Evolutionary conservation across 257 asterid genomes (phyloP).

Genomic region (Plectranthus barbatus): DNA sequence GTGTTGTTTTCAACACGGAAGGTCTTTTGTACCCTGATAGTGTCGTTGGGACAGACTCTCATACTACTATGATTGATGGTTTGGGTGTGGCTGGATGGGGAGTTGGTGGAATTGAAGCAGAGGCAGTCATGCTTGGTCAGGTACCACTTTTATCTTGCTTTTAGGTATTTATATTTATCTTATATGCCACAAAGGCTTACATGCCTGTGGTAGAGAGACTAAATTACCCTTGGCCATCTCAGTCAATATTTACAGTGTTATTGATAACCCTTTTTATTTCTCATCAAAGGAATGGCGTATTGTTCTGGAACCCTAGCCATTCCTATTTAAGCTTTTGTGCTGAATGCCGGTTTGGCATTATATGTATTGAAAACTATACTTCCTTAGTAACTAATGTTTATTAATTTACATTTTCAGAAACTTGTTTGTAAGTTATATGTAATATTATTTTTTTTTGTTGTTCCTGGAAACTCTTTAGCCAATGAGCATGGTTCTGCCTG

Average conservation of each 20-base stretch:
- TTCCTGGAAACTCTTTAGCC: constrained; percentile 37
- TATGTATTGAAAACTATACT: neutral
- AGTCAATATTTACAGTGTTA: neutral
- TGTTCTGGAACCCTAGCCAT: neutral
- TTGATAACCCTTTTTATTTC: neutral
- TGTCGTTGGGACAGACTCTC: constrained; percentile 88
- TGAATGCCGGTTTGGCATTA: neutral
- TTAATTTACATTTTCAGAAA: neutral
- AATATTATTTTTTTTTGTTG: neutral
- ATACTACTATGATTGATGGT: constrained; percentile 85
- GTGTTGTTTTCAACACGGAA: constrained; percentile 58
- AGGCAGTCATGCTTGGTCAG: constrained; percentile 94
- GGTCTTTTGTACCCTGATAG: constrained; percentile 82
- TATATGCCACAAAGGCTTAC: neutral
- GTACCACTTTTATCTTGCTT: constrained; percentile 20
- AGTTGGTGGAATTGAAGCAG: constrained; percentile 92
- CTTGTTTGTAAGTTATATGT: neutral
- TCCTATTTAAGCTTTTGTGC: neutral
- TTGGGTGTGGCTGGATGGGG: constrained; percentile 91
- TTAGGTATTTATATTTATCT: neutral
- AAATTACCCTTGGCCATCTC: neutral
- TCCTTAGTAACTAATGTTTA: neutral
- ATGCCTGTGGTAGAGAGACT: neutral
- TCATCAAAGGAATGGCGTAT: neutral
- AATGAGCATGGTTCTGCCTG: constrained; percentile 95